phyloP scores from a whole-genome alignment of 306 rosid genomes.

The Vigna radiata region DNA sequence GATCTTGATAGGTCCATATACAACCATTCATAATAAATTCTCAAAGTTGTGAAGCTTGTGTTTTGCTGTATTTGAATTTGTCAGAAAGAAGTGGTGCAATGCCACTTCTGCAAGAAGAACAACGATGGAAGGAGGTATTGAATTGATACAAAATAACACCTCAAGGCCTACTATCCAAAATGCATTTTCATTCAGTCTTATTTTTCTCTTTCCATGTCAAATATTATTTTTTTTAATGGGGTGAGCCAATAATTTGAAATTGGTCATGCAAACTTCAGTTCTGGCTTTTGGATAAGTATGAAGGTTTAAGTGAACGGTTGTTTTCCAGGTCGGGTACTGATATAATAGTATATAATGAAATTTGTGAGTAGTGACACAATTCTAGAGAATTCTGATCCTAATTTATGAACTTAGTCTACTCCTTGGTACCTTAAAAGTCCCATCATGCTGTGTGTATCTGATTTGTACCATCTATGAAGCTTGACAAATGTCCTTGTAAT shows the following conservation, averaged over 20 bases:
- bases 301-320: not conserved
- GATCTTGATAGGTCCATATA: not conserved
- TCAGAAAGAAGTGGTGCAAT: not conserved
- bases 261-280: not conserved
- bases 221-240: not conserved
- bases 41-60: not conserved
- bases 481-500: not conserved
- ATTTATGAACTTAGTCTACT: not conserved
- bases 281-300: not conserved
- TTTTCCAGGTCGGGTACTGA: not conserved
- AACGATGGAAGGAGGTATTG: not conserved
- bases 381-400: not conserved
- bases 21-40: too few relatives aligned
- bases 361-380: not conserved
- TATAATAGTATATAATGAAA: not conserved
- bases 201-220: not conserved
- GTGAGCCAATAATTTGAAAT: not conserved
- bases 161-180: slow-evolving; percentile 9
- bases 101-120: not conserved
- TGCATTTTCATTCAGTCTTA: not conserved
- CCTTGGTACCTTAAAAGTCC: not conserved
- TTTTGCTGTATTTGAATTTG: not conserved
- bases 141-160: not conserved
- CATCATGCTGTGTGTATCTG: slow-evolving; percentile 5
- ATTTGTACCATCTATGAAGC: not conserved